These are phyloP conservation scores for Boletellus emodensis DNA, from an alignment of 768 basidiomycete species.

Conservation along the genomic window DNA sequence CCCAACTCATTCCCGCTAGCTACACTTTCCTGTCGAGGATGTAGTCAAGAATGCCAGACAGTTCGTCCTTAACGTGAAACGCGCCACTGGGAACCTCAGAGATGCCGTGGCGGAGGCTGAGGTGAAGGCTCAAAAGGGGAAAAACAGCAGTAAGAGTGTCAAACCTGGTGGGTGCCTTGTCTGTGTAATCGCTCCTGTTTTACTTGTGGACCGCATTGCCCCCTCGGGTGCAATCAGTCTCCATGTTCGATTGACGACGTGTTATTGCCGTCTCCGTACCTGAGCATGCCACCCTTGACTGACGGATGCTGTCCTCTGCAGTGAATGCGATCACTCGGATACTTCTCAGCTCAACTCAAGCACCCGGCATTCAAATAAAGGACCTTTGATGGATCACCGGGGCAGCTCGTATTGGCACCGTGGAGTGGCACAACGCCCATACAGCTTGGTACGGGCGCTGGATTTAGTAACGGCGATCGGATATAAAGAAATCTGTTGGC, in stretches of 20 bases:
- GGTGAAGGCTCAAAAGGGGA: slow-evolving; percentile 40
- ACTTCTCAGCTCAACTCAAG: slow-evolving; percentile 78
- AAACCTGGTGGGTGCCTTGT: slow-evolving; percentile 41
- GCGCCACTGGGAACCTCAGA: slow-evolving; percentile 65
- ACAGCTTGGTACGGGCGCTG: slow-evolving; percentile 19
- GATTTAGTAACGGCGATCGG: slow-evolving; percentile 25
- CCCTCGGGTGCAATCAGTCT: slow-evolving; percentile 1
- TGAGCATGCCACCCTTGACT: slow-evolving; percentile 6
- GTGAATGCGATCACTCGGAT: slow-evolving; percentile 78
- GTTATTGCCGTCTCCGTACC: slow-evolving; percentile 2
- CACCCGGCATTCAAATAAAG: slow-evolving; percentile 85
- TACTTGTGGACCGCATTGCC: background rate
- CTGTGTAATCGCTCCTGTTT: background rate
- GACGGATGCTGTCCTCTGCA: slow-evolving; percentile 24
- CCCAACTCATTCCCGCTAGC: slow-evolving; percentile 36
- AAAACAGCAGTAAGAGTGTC: slow-evolving; percentile 34
- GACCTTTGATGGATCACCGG: slow-evolving; percentile 49
- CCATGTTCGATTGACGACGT: slow-evolving; percentile 10
- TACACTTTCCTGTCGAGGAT: slow-evolving; percentile 71
- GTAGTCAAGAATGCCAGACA: slow-evolving; percentile 75
- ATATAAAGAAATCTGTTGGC: slow-evolving; percentile 1
- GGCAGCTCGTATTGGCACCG: background rate
- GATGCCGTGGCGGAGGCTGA: slow-evolving; percentile 37
- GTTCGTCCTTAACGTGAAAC: slow-evolving; percentile 71
- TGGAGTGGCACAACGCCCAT: slow-evolving; percentile 10